Percentiles rank a stretch among this genome's conserved stretches.
phyloP scores from a whole-genome alignment of 441 rosid species.

The Jatropha multifida region DNA sequence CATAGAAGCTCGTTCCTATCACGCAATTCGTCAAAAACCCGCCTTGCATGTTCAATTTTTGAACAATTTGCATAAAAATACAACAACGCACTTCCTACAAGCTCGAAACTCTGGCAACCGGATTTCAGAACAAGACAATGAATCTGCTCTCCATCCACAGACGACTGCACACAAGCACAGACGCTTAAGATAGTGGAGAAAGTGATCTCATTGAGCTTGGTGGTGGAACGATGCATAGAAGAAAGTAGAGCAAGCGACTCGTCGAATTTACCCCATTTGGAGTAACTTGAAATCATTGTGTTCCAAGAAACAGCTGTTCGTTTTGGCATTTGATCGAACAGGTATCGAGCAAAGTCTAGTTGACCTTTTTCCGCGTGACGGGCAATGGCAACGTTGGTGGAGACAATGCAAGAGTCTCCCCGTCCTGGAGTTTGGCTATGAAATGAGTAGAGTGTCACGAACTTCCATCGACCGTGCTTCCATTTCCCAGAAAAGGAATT shows the following conservation, averaged over 20 bases:
- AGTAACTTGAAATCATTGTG: slow-evolving; percentile 39
- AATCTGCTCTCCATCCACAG: slow-evolving; percentile 32
- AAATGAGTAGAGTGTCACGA: slow-evolving; percentile 3
- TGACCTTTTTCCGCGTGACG: slow-evolving; percentile 17
- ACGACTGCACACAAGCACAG: slow-evolving; percentile 17
- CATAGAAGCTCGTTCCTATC: slow-evolving; percentile 40
- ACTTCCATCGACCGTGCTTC: slow-evolving; percentile 22
- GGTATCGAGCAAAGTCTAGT: slow-evolving; percentile 31
- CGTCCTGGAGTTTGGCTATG: not conserved
- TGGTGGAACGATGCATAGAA: slow-evolving; percentile 29
- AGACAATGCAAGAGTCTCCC: slow-evolving; percentile 17
- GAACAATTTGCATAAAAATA: slow-evolving; percentile 42
- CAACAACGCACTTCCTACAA: slow-evolving; percentile 45
- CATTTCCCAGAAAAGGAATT: slow-evolving; percentile 14
- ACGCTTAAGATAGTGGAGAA: slow-evolving; percentile 9
- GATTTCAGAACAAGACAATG: slow-evolving; percentile 35
- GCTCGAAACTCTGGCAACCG: slow-evolving; percentile 38
- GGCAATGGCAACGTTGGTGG: slow-evolving; percentile 30
- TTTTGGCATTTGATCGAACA: slow-evolving; percentile 47
- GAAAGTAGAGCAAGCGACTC: slow-evolving; percentile 34
- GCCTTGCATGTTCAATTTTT: slow-evolving; percentile 34
- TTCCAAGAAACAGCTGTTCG: slow-evolving; percentile 47
- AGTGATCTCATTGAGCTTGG: slow-evolving; percentile 8
- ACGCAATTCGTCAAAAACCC: slow-evolving; percentile 42
- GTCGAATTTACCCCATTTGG: slow-evolving; percentile 29